Evolutionary conservation across 2,329 filamentous ascomycete genomes (phyloP).

Genomic region (Colletotrichum salicis): DNA sequence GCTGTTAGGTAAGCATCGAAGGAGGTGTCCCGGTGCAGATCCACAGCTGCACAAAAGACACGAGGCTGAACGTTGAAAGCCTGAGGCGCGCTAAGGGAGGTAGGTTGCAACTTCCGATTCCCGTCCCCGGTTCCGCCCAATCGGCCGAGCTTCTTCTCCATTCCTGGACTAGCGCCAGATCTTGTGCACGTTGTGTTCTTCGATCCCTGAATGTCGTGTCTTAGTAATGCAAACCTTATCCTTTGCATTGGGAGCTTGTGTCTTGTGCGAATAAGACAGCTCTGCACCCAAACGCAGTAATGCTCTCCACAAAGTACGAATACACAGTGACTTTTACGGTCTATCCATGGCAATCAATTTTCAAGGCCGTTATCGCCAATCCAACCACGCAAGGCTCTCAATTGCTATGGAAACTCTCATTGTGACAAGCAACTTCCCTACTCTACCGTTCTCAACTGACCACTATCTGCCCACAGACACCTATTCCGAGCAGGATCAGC

Average conservation of each 20-base stretch:
- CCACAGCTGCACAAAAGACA: slow-evolving; percentile 30
- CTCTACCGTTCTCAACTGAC: not conserved
- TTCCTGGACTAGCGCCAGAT: slow-evolving; percentile 28
- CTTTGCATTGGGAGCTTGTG: slow-evolving; percentile 32
- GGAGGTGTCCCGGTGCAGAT: not conserved
- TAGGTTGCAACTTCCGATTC: slow-evolving; percentile 28
- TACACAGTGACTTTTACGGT: not conserved
- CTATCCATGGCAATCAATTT: not conserved
- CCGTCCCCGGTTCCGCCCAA: slow-evolving; percentile 28
- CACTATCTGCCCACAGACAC: slow-evolving; percentile 1
- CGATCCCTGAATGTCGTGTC: slow-evolving; percentile 24
- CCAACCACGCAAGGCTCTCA: not conserved
- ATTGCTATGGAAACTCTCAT: not conserved
- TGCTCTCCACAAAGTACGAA: not conserved
- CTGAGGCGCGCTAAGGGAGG: slow-evolving; percentile 10
- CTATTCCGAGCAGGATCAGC: not conserved
- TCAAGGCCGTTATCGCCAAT: not conserved
- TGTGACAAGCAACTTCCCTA: slow-evolving; percentile 25
- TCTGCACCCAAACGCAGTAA: not conserved
- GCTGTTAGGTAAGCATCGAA: not conserved
- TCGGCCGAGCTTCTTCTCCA: slow-evolving; percentile 5
- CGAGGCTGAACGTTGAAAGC: slow-evolving; percentile 10
- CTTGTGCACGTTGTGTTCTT: slow-evolving; percentile 31
- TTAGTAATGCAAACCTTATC: slow-evolving; percentile 37
- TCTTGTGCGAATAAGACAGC: slow-evolving; percentile 8